Base-by-base conservation (phyloP, 495 filamentous ascomycete genomes). In the Gamarada debralockiae region DNA sequence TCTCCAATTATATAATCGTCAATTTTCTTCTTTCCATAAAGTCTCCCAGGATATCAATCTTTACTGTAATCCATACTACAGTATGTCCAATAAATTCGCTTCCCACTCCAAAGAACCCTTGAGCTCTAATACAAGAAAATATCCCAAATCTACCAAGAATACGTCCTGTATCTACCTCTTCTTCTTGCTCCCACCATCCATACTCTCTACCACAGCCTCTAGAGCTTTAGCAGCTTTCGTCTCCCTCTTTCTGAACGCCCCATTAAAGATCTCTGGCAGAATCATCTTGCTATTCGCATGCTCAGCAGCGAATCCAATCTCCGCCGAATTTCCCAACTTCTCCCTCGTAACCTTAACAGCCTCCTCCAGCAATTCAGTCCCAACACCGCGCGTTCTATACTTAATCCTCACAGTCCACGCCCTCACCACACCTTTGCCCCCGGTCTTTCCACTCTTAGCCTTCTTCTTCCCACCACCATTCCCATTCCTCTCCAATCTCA, bases 331-430 rank as follows among this genome's bases (percentile, higher is more conserved):
- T 5, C 85, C 82, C 50, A 74, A 77, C 60, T 73, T 72, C 55
- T 78, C 73, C 48, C 75, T 72, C 46, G 78, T 79, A 40, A 85
- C 51, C 50, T 66, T 68, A 1, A 88, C 80, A 3, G 81, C 85
- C 55, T 83, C 79, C 48, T 84, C 76, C 48, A 95, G 67, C 63
- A 96, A 67, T 21, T 77, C 83, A 14, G 60, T 69, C 3, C 89
- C 90, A 7, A 95, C 67, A 0, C 89, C 89, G 47, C 73, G 73
- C 4, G 78, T 69, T 12, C 90, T 74, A 64, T 88, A 92, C 56
- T 66, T 71, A 53, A 80, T 54, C 63, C 76, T 73, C 0, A 90
- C 85, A 3, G 89, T 88, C 87, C 89, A 92, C 0, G 85, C 89
- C 20, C 84, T 72, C 41, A 92, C 82, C 15, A 87, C 67, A 3